phyloP scores from a whole-genome alignment of 176 grass and related monocot species.

The Microstegium vimineum region DNA sequence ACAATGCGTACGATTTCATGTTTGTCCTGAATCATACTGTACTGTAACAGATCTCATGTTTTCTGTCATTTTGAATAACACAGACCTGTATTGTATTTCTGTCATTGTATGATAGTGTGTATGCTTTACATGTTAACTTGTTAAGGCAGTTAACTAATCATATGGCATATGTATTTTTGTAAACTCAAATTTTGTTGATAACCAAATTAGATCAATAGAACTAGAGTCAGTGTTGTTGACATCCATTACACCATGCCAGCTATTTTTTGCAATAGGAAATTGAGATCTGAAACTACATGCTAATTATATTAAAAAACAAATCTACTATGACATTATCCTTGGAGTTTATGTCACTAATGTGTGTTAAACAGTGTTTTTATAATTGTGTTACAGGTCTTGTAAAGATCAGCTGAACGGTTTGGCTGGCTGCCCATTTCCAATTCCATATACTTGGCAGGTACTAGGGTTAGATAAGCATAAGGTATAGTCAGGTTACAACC shows the following conservation, averaged over 20 bases:
- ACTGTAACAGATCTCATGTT: background rate
- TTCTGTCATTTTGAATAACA: constrained; percentile 14
- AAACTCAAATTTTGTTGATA: background rate
- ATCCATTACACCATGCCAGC: background rate
- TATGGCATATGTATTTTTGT: background rate
- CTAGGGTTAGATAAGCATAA: background rate
- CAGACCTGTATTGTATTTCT: background rate
- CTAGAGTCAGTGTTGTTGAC: background rate
- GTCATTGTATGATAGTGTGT: constrained; percentile 15
- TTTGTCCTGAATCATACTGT: background rate
- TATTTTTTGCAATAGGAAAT: constrained; percentile 11
- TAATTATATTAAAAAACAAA: constrained; percentile 12
- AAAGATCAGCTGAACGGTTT: background rate
- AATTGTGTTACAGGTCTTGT: background rate
- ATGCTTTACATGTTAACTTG: background rate
- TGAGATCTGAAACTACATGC: background rate
- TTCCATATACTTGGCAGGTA: constrained; percentile 8
- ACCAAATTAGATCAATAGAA: background rate
- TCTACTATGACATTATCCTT: background rate
- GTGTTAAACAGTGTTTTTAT: background rate
- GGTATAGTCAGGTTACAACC: background rate
- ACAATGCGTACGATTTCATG: background rate
- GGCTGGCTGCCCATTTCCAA: background rate
- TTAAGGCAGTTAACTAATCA: background rate
- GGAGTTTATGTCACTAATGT: background rate